These are phyloP conservation scores for Leptoxyphium fumago DNA, from an alignment of 2,329 filamentous ascomycete species.

Conservation along the genomic window DNA sequence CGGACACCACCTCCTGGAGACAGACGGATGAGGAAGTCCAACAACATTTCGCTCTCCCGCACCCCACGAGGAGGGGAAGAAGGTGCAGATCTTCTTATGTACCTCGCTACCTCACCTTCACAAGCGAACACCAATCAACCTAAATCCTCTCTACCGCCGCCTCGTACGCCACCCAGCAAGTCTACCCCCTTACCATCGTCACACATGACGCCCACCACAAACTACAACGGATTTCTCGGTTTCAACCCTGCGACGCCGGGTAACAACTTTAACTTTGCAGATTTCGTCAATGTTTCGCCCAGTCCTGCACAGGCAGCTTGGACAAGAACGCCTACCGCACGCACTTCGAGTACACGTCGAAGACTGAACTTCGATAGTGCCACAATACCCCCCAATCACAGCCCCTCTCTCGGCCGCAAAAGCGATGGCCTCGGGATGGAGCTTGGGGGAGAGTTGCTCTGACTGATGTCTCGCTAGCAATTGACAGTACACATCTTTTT, in stretches of 20 bases:
- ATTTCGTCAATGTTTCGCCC: slow-evolving; percentile 95
- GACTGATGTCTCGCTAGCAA: not conserved
- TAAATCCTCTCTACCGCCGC: slow-evolving; percentile 33
- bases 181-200: slow-evolving; percentile 56
- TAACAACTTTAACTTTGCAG: slow-evolving; percentile 81
- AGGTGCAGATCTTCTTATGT: slow-evolving; percentile 72
- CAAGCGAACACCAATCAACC: slow-evolving; percentile 46
- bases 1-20: slow-evolving; percentile 52
- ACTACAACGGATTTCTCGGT: slow-evolving; percentile 39
- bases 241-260: slow-evolving; percentile 61
- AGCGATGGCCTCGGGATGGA: slow-evolving; percentile 46
- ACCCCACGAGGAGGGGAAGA: slow-evolving; percentile 55
- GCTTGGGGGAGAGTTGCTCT: slow-evolving; percentile 47
- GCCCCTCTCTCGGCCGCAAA: slow-evolving; percentile 26
- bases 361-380: slow-evolving; percentile 71
- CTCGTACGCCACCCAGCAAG: slow-evolving; percentile 41
- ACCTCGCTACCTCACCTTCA: slow-evolving; percentile 81
- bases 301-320: slow-evolving; percentile 83
- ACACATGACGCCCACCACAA: slow-evolving; percentile 73
- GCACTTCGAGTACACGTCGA: slow-evolving; percentile 55
- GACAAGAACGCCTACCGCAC: slow-evolving; percentile 45
- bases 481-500: too few relatives aligned
- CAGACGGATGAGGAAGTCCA: slow-evolving; percentile 24
- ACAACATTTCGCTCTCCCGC: slow-evolving; percentile 26
- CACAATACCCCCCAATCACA: slow-evolving; percentile 39